These are phyloP conservation scores for Acephala macrosclerotiorum DNA, from an alignment of 2,329 filamentous ascomycete genomes.

Conservation along the genomic window DNA sequence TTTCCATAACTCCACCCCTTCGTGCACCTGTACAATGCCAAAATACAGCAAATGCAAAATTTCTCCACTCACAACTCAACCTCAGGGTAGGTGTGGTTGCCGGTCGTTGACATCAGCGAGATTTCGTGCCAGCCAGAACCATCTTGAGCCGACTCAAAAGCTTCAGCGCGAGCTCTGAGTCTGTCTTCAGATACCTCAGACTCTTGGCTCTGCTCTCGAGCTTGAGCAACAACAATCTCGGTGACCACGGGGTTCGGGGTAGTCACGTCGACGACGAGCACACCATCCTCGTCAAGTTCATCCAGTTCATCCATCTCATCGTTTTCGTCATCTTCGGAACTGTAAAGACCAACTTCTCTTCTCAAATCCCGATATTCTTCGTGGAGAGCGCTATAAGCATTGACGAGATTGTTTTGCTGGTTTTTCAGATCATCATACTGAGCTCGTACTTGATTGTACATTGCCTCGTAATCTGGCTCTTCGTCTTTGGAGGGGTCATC, in stretches of 20 bases:
- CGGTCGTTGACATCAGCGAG: constrained; percentile 51
- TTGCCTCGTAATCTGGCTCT: constrained; percentile 36
- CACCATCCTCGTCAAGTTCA: constrained; percentile 21
- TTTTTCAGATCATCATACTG: constrained; percentile 12
- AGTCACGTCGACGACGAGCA: constrained; percentile 28
- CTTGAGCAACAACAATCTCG: constrained; percentile 34
- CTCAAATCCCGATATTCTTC: constrained; percentile 26
- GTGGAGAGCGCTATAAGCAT: constrained; percentile 12
- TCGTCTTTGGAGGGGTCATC: constrained; percentile 21
- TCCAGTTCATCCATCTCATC: constrained; percentile 19
- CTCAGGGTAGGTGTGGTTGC: constrained; percentile 51
- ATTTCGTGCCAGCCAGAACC: constrained; percentile 51
- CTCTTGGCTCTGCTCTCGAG: constrained; percentile 31
- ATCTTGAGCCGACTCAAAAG: constrained; percentile 48
- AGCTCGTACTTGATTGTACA: constrained; percentile 16
- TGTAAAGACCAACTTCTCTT: constrained; percentile 26
- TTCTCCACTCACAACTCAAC: constrained; percentile 46
- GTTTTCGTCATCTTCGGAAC: constrained; percentile 28
- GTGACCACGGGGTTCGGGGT: constrained; percentile 28
- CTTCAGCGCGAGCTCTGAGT: constrained; percentile 35
- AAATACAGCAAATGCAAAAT: not conserved
- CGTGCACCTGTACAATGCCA: not conserved
- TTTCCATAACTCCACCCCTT: constrained; percentile 10
- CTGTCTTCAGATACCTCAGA: constrained; percentile 30
- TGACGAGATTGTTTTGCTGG: constrained; percentile 14